Conservation (phyloP, 2,329 filamentous ascomycete genomes). For the Pseudogymnoascus sp. region DNA sequence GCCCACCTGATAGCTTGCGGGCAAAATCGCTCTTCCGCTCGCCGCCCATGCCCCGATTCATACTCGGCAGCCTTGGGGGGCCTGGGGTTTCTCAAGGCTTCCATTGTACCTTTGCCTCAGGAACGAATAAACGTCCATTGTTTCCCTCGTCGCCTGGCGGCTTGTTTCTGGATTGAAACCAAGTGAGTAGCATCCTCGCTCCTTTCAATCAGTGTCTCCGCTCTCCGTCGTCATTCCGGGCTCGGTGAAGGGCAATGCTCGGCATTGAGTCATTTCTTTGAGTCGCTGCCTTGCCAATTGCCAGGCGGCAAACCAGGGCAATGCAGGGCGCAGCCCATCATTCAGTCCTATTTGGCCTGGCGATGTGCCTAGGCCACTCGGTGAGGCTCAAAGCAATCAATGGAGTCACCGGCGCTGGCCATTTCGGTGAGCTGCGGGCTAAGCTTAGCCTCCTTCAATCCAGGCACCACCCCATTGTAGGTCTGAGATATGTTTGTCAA, state of each 20-base stretch:
- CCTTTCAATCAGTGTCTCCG: not conserved
- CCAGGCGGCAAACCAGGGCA: slow-evolving; percentile 1
- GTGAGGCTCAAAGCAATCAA: slow-evolving; percentile 6
- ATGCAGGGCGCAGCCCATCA: not conserved
- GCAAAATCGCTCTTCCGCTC: not conserved
- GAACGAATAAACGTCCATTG: slow-evolving; percentile 8
- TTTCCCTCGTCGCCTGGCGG: slow-evolving; percentile 3
- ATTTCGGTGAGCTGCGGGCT: not conserved
- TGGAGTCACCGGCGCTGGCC: slow-evolving; percentile 1
- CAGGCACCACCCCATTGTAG: not conserved
- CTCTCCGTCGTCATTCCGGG: not conserved
- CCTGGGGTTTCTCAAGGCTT: slow-evolving; percentile 2
- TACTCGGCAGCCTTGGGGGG: slow-evolving; percentile 5
- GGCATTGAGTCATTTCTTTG: slow-evolving; percentile 9
- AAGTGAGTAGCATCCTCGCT: slow-evolving; percentile 6
- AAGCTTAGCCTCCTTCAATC: slow-evolving; percentile 6
- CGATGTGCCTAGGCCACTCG: not conserved
- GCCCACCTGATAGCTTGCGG: slow-evolving; percentile 3
- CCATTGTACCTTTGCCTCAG: slow-evolving; percentile 6
- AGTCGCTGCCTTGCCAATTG: slow-evolving; percentile 4
- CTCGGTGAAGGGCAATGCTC: not conserved
- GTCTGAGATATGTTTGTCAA: not conserved
- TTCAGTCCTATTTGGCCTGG: not conserved
- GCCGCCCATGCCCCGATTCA: slow-evolving; percentile 6
- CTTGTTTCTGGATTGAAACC: slow-evolving; percentile 7